phyloP scores from a whole-genome alignment of 768 basidiomycete genomes.

The Lactarius hengduanensis region DNA sequence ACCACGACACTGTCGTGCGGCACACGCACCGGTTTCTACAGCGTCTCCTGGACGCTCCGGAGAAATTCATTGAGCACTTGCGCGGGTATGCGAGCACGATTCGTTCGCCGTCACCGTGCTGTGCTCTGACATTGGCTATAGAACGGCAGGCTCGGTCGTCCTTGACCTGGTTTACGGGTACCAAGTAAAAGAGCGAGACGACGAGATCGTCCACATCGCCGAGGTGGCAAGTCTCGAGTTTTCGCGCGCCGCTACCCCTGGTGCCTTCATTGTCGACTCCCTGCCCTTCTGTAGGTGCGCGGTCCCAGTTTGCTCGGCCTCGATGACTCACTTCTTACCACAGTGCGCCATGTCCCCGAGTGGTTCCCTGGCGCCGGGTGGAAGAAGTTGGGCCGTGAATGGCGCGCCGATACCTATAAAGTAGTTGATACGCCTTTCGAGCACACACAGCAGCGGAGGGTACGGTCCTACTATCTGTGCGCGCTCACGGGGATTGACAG shows the following conservation, averaged over 20 bases:
- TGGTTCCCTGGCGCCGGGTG: constrained; percentile 34
- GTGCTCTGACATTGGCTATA: neutral
- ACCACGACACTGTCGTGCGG: constrained; percentile 5
- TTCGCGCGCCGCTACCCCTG: constrained; percentile 2
- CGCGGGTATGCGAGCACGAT: constrained; percentile 5
- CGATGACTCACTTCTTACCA: neutral
- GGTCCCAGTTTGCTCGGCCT: constrained; percentile 8
- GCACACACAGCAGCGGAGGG: constrained; percentile 21
- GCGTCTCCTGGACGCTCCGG: constrained; percentile 16
- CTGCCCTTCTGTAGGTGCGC: constrained; percentile 2
- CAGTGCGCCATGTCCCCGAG: constrained; percentile 30
- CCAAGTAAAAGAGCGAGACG: constrained; percentile 25
- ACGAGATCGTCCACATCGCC: constrained; percentile 21
- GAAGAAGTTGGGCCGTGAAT: constrained; percentile 23
- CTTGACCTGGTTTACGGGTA: constrained; percentile 32
- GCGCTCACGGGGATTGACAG: neutral
- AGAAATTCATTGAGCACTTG: constrained; percentile 14
- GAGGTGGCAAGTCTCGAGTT: constrained; percentile 4
- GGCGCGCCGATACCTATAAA: constrained; percentile 2
- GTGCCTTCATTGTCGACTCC: constrained; percentile 18
- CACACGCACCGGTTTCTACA: constrained; percentile 12
- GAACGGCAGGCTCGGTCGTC: constrained; percentile 28
- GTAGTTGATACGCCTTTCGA: constrained; percentile 21
- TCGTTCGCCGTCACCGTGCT: neutral
- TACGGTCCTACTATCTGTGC: neutral